These are phyloP conservation scores for Microstegium vimineum DNA, from an alignment of 176 grass and related monocot genomes.

Conservation along the genomic window DNA sequence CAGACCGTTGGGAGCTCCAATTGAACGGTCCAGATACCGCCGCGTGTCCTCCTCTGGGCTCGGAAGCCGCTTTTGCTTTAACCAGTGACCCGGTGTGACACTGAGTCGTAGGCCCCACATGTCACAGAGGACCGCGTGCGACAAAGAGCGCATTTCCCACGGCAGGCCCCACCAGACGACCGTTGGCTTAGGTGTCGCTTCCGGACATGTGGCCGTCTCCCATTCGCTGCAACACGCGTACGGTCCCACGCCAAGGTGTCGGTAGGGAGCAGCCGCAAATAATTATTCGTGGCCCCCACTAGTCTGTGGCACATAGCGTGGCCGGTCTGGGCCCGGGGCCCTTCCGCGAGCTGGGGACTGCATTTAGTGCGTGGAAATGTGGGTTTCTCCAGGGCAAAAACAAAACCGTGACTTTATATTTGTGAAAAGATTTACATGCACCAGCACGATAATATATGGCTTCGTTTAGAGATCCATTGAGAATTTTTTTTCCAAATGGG, in stretches of 20 bases:
- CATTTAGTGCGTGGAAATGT: slow-evolving; percentile 13
- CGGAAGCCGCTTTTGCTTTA: no score
- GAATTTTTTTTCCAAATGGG: no score
- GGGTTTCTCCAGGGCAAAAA: background rate
- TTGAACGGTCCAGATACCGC: background rate
- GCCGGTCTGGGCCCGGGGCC: background rate
- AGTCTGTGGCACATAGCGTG: background rate
- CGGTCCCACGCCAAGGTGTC: background rate
- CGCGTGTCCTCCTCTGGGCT: background rate
- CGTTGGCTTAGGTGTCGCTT: slow-evolving; percentile 11
- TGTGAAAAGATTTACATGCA: background rate
- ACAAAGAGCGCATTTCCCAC: background rate
- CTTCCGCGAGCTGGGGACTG: background rate
- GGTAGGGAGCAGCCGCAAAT: background rate
- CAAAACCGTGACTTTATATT: background rate
- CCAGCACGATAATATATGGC: no score
- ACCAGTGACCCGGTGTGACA: background rate
- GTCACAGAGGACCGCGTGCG: background rate
- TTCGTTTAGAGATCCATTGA: no score
- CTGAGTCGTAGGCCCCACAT: rapidly evolving
- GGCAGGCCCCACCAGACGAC: slow-evolving; percentile 18
- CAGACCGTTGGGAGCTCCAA: background rate
- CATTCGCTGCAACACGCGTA: background rate
- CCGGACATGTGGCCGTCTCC: rapidly evolving
- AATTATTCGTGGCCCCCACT: background rate